Conservation (phyloP, 2,329 filamentous ascomycete genomes). For the Mycosphaerella sp. region DNA sequence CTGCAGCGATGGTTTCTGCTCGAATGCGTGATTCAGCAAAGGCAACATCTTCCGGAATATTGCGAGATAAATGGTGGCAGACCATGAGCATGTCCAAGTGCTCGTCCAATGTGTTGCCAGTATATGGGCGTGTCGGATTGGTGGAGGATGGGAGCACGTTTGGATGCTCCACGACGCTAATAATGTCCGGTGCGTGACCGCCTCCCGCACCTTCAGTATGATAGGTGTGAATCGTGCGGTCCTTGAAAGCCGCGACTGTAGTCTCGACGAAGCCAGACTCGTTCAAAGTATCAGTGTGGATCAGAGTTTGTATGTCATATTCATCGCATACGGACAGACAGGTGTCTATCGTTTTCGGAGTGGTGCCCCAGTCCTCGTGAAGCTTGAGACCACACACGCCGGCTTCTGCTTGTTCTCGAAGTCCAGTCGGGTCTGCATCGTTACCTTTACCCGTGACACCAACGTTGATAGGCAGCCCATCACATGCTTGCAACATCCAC, state of each 20-base stretch:
- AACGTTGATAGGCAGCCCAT: slow-evolving; percentile 74
- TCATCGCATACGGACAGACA: slow-evolving; percentile 79
- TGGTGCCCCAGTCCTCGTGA: slow-evolving; percentile 93
- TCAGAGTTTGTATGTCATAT: slow-evolving; percentile 84
- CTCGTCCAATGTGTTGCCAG: slow-evolving; percentile 86
- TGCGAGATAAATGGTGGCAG: slow-evolving; percentile 85
- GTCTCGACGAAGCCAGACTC: slow-evolving; percentile 96
- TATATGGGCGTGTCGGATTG: slow-evolving; percentile 87
- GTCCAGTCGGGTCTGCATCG: slow-evolving; percentile 62
- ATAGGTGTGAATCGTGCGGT: slow-evolving; percentile 89
- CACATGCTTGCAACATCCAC: slow-evolving; percentile 84
- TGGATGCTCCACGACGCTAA: slow-evolving; percentile 78
- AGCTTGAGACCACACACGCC: slow-evolving; percentile 88
- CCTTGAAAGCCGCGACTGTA: slow-evolving; percentile 77
- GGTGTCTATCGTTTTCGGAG: slow-evolving; percentile 82
- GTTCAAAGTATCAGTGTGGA: slow-evolving; percentile 94
- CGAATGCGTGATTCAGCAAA: slow-evolving; percentile 94
- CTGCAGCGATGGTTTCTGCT: slow-evolving; percentile 90
- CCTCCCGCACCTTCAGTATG: slow-evolving; percentile 94
- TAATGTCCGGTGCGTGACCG: slow-evolving; percentile 93
- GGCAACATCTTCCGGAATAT: slow-evolving; percentile 92
- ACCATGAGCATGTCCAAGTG: slow-evolving; percentile 99
- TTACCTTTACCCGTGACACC: slow-evolving; percentile 94
- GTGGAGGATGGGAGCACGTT: slow-evolving; percentile 89
- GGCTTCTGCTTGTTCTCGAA: slow-evolving; percentile 73